Evolutionary conservation across 768 basidiomycete genomes (phyloP).

Genomic region (Cystobasidium tubakii): DNA sequence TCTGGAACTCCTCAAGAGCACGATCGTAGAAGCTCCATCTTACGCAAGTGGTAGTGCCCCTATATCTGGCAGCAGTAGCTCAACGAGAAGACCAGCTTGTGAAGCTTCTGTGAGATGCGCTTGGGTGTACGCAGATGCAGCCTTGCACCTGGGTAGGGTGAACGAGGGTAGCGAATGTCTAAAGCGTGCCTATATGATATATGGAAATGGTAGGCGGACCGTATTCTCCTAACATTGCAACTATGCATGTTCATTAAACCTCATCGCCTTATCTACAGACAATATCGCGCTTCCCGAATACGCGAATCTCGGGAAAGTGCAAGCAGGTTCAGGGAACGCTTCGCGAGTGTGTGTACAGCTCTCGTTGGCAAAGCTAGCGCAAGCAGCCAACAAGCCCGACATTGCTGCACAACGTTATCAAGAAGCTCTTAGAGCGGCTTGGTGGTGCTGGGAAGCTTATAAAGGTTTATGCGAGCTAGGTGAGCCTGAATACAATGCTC

Average conservation of each 20-base stretch:
- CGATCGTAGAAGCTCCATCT: constrained; percentile 13
- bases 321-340: constrained; percentile 12
- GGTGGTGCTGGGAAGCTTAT: constrained; percentile 86
- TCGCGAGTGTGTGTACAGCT: constrained; percentile 58
- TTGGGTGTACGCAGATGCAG: constrained; percentile 73
- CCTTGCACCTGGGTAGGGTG: constrained; percentile 64
- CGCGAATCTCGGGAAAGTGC: not conserved
- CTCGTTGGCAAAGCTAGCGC: constrained; percentile 67
- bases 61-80: not conserved
- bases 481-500: constrained; percentile 44
- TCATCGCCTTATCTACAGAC: not conserved
- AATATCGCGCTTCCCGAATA: not conserved
- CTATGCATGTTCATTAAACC: not conserved
- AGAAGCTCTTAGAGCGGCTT: constrained; percentile 65
- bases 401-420: constrained; percentile 67
- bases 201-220: constrained; percentile 59
- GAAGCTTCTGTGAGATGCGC: constrained; percentile 67
- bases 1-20: constrained; percentile 57
- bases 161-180: constrained; percentile 58
- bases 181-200: constrained; percentile 38
- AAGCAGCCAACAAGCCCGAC: constrained; percentile 71
- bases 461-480: constrained; percentile 78
- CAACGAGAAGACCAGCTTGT: constrained; percentile 56
- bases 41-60: not conserved
- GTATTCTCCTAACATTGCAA: not conserved